These are phyloP conservation scores for Leucocoprinus leucothites DNA, from an alignment of 768 basidiomycete species.

Conservation along the genomic window DNA sequence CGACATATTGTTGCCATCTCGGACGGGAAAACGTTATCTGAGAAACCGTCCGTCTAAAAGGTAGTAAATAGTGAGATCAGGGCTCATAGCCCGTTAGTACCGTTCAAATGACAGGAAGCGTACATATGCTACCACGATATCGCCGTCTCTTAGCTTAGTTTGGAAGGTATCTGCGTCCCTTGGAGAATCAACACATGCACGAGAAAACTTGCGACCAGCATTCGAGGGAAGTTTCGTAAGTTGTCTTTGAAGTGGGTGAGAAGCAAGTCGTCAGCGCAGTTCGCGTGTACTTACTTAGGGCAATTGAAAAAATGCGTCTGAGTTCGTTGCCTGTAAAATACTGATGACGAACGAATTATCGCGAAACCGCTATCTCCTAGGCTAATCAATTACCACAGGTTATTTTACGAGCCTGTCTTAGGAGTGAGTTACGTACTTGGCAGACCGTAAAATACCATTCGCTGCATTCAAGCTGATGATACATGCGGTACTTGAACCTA, in stretches of 20 bases:
- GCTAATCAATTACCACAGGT: conserved; percentile 30
- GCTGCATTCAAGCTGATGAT: conserved; percentile 71
- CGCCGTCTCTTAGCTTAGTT: conserved; percentile 45
- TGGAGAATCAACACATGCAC: conserved; percentile 53
- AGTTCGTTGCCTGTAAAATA: conserved; percentile 49
- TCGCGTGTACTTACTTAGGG: conserved; percentile 37
- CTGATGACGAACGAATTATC: conserved; percentile 64
- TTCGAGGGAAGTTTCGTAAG: conserved; percentile 51
- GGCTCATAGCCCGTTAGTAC: background rate
- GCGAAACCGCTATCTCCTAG: conserved; percentile 79
- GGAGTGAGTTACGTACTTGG: conserved; percentile 53
- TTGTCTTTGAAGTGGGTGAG: conserved; percentile 33
- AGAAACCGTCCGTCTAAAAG: conserved; percentile 49
- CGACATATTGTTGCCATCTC: conserved; percentile 73
- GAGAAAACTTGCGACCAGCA: conserved; percentile 36
- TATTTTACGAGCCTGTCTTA: conserved; percentile 1
- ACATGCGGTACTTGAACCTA: conserved; percentile 86
- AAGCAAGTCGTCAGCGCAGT: background rate
- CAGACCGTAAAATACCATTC: conserved; percentile 70
- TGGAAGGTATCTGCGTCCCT: conserved; percentile 43
- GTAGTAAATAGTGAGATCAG: background rate
- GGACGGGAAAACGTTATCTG: conserved; percentile 62
- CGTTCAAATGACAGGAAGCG: conserved; percentile 9
- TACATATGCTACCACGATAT: conserved; percentile 51
- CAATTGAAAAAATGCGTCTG: conserved; percentile 59